Base-by-base conservation (phyloP, 2,329 filamentous ascomycete species). In the Sporothrix dimorphospora region DNA sequence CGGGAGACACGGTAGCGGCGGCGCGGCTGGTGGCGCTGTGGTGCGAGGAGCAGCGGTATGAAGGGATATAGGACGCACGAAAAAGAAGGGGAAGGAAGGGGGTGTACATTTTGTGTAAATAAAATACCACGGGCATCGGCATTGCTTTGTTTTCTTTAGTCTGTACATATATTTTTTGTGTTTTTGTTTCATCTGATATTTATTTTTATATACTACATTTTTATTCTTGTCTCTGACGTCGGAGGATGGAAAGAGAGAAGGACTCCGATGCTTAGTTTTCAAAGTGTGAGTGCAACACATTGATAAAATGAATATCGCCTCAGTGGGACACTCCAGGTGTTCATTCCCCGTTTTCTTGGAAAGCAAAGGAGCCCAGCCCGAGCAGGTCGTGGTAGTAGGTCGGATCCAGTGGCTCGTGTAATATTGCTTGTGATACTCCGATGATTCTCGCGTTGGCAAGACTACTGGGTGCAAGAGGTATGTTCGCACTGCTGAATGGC, bases 1-100 rank as follows among this genome's bases (percentile, higher is more conserved):
- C 84, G 42, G 92, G 91, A 4, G 93, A 95, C 81, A 80, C 81
- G 27, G 79, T 94, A 16, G 93, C 89, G 0, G 90, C 92, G 19
- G 84, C 91, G 77, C 85, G 86, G 73, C 82, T 96, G 78, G 91
- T 94, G 57, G 87, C 91, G 81, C 91, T 89, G 77, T 94, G 91
- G 85, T 91, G 88, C 47, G 78, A 78, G 21, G 81, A 83, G 75
- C 84, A 87, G 67, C 83, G 87, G 79, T 90, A 83, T 74, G 80
- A 83, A 7, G 83, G 83, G 34, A 71, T 19, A 40, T 75, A 71
- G 16, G 34, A n/a, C n/a, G n/a, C n/a, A n/a, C n/a, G 19, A 1
- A 27, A 9, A 6, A 21, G 12, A 11, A 19, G 11, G 19, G 30
- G 21, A 24, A 11, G 16, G 16, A n/a, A 38, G 19, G 8, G 55